phyloP scores from a whole-genome alignment of 805 yeast genomes.

The Candida orba region DNA sequence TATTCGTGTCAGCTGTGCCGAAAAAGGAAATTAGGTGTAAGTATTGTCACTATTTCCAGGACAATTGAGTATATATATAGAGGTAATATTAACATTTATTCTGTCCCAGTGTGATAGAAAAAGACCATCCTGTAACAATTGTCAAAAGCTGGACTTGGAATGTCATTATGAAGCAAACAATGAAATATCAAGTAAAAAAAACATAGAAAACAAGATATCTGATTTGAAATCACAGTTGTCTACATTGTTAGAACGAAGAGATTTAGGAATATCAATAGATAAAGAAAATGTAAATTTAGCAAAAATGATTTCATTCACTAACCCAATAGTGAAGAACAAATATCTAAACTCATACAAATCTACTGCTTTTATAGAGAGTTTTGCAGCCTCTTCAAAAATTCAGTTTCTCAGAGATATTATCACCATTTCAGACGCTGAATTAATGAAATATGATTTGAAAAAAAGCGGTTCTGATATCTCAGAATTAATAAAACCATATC shows the following conservation, averaged over 20 bases:
- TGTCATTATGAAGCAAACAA: constrained; percentile 1
- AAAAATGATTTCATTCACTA: neutral
- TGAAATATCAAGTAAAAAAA: neutral
- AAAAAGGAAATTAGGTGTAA: constrained; percentile 1
- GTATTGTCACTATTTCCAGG: neutral
- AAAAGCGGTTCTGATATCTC: neutral
- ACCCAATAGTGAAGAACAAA: neutral
- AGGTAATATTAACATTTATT: neutral
- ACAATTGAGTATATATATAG: too few relatives aligned
- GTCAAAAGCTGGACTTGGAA: neutral
- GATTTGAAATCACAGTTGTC: neutral
- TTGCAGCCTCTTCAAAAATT: neutral
- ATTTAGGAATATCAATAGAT: neutral
- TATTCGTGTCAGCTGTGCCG: constrained; percentile 9
- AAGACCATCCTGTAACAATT: constrained; percentile 4
- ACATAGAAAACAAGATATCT: neutral
- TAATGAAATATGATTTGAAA: constrained; percentile 1
- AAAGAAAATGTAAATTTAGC: neutral
- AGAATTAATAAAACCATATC: neutral
- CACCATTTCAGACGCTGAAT: constrained; percentile 2
- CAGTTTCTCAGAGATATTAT: neutral
- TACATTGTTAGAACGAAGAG: neutral
- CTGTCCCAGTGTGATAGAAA: constrained; percentile 2
- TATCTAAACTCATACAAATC: neutral
- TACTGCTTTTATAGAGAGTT: neutral